Base-by-base conservation (phyloP, 2,329 filamentous ascomycete genomes). In the Pseudopyricularia javanii region DNA sequence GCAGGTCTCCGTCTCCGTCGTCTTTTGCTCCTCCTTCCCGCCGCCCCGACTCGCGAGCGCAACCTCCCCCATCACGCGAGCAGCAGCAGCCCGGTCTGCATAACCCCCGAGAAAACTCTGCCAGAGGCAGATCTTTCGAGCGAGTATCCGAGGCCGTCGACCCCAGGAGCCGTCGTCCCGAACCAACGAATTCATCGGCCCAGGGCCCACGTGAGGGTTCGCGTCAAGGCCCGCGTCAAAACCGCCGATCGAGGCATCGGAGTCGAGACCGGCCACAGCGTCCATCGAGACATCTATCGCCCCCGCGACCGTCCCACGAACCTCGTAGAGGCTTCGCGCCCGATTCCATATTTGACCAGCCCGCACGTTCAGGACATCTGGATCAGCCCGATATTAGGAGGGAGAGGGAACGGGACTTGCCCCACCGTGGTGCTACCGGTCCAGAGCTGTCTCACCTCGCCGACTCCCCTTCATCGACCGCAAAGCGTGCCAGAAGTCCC, bases 201-300 rank as follows among this genome's bases (percentile, higher is more conserved):
- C 55, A 68, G 64, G 55, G 62, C 65, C 53, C 58, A 56, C 53
- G 65, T 60, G 49, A 40, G 62, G 37, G 45, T 54, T 58, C 63
- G 55, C 64, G 66, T 47, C 57, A 63, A 57, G 61, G 64, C 57
- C 64, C 64, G 51, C 64, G 67, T 57, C 64, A 64, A 58, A 70
- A 63, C 54, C 66, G 62, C 54, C 63, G 63, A 60, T 70, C 70
- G 49, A 64, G 62, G 56, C 67, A 71, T 53, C 66, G 63, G 55
- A 66, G 64, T 56, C 66, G 67, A 61, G 66, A 67, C 54, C 62
- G 64, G 54, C 54, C 54, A 33, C 56, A 59, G 56, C 60, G 62
- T n/a, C 47, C 37, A 14, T 40, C 48, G 33, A 45, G 47, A 20
- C 51, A 47, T 12, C 37, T 20, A 28, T 51, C 50, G n/a, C 50